A percentile compares a stretch with the other conserved stretches of the same genome.
These are phyloP conservation scores for Stagonosporopsis tanaceti DNA, from an alignment of 2,329 filamentous ascomycete species.

Conservation along the genomic window DNA sequence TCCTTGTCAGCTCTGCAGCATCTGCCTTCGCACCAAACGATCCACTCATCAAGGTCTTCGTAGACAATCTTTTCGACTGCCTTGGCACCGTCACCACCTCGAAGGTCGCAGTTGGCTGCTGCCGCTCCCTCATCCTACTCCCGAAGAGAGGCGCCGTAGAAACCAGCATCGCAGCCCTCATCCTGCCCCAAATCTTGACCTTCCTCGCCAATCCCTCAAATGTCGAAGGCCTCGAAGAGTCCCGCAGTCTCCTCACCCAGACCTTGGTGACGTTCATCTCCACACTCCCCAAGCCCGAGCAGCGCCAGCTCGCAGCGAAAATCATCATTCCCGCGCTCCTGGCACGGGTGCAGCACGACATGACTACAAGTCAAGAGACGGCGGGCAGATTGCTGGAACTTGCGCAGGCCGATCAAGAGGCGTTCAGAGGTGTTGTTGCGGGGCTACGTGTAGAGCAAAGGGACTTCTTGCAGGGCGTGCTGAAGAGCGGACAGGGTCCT, in stretches of 20 bases:
- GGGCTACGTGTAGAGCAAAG: conserved; percentile 75
- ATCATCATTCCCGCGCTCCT: conserved; percentile 81
- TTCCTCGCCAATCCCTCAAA: conserved; percentile 72
- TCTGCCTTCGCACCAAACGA: conserved; percentile 78
- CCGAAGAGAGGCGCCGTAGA: conserved; percentile 54
- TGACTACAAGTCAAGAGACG: conserved; percentile 69
- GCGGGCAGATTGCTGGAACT: conserved; percentile 81
- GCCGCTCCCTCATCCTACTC: conserved; percentile 81
- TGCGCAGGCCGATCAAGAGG: conserved; percentile 74
- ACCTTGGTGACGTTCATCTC: conserved; percentile 77
- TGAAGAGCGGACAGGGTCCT: conserved; percentile 65
- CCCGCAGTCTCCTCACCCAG: conserved; percentile 73
- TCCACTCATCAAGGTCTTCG: conserved; percentile 74
- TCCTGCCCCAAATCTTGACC: conserved; percentile 76
- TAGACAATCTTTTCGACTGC: conserved; percentile 85
- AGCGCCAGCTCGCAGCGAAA: conserved; percentile 68
- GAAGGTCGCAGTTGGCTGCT: conserved; percentile 89
- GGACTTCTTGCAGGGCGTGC: conserved; percentile 80
- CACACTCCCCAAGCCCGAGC: conserved; percentile 41
- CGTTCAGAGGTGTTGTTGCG: conserved; percentile 78
- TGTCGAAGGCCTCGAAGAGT: conserved; percentile 81
- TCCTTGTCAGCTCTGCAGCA: conserved; percentile 83
- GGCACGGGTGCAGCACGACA: conserved; percentile 71
- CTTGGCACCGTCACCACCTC: conserved; percentile 82
- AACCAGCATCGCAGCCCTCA: conserved; percentile 73